Evolutionary conservation across 495 filamentous ascomycete species (phyloP).

Genomic region (Pyrenula massariospora): DNA sequence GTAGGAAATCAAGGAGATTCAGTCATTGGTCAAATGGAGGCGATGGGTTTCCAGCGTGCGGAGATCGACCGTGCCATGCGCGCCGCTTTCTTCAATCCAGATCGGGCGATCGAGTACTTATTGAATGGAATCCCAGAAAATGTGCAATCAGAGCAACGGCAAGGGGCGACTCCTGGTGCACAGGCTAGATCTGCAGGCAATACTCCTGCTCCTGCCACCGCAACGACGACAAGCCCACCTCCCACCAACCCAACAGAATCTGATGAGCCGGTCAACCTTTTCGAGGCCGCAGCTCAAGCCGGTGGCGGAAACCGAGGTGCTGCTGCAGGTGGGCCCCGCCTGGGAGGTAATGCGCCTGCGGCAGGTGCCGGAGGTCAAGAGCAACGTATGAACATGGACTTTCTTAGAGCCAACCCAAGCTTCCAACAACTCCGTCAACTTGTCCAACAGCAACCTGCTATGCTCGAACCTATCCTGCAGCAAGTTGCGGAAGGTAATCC

Average conservation of each 20-base stretch:
- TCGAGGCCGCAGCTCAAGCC: conserved; percentile 80
- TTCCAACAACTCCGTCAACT: conserved; percentile 96
- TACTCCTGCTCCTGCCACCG: conserved; percentile 22
- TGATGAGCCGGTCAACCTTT: conserved; percentile 78
- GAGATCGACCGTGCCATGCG: conserved; percentile 91
- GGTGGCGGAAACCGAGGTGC: conserved; percentile 45
- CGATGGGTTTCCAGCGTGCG: conserved; percentile 81
- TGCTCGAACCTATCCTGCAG: conserved; percentile 95
- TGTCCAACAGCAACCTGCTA: conserved; percentile 91
- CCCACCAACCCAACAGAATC: conserved; percentile 29
- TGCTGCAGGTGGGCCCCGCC: conserved; percentile 28
- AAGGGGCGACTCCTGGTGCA: conserved; percentile 20
- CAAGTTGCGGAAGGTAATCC: conserved; percentile 95
- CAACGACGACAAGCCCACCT: conserved; percentile 17
- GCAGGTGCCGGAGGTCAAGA: conserved; percentile 43
- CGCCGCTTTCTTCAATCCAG: conserved; percentile 91
- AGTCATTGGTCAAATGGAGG: conserved; percentile 91
- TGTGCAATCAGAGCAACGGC: conserved; percentile 57
- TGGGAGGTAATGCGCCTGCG: conserved; percentile 35
- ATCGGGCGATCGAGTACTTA: conserved; percentile 93
- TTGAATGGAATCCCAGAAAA: conserved; percentile 88
- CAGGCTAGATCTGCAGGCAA: conserved; percentile 13
- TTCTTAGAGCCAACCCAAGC: conserved; percentile 89
- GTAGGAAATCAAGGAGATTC: conserved; percentile 70
- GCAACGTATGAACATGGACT: conserved; percentile 71